Base-by-base conservation (phyloP, 1,284 basidiomycete species). In the Tilletiopsis washingtonensis region DNA sequence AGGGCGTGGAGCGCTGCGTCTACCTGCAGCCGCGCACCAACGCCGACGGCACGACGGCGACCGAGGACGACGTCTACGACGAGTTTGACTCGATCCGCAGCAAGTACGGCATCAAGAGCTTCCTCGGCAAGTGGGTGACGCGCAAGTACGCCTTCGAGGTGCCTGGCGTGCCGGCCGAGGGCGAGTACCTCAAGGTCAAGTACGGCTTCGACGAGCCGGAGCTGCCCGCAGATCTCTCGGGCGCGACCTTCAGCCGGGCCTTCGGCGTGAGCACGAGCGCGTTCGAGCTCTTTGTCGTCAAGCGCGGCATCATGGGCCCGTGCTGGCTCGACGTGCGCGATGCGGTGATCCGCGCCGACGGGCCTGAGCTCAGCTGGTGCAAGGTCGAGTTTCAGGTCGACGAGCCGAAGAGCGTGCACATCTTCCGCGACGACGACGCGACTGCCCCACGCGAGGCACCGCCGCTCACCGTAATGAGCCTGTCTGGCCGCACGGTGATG, bases 241-340 rank as follows among this genome's bases (percentile, higher is more conserved):
- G 88, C 45, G 82, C 84, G 4, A 93, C 88, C 34, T 93, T 96
- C 71, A 80, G 82, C 40, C 83, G 82, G 50, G 82, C 96, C 11
- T 88, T 97, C 63, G 93, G 94, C n/a, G 86, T 91, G 9, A 89
- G 84, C 62, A 91, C 91, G 1, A 88, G 78, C 49, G 85, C 93
- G 0, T 98, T 99, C 65, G 94, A 98, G 74, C 77, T 91, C 6
- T 81, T 99, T n/a, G 89, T 91, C 1, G 67, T 98, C 48, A 97
- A 97, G 75, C 82, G 91, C 32, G 91, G 90, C 75, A 96, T 98
- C 58, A 97, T 96, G 88, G 94, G 94, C 2, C 91, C 94, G 0
- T 98, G 94, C 73, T 98, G 93, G 94, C 78, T 99, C 44, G 81
- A 85, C 53, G 80, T 99, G 58, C 84, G 11, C 75, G 80, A 40